Evolutionary conservation across 495 filamentous ascomycete genomes (phyloP).

Genomic region (Annulohypoxylon stygium): DNA sequence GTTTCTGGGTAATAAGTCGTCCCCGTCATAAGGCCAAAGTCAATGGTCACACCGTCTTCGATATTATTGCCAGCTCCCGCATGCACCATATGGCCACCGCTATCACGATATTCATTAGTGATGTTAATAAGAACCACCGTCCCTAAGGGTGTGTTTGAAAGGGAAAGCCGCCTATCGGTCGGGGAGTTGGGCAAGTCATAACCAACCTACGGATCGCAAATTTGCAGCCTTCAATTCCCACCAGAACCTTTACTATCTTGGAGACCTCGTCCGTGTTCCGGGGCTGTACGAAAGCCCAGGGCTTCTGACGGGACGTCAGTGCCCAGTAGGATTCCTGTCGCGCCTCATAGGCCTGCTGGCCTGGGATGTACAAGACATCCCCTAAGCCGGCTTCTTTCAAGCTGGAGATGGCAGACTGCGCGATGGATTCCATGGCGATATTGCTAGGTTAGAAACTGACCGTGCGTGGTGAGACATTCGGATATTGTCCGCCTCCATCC

Average conservation of each 20-base stretch:
- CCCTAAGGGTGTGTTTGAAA: not conserved
- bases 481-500: not conserved
- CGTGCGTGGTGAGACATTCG: not conserved
- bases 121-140: not conserved
- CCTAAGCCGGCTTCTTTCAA: constrained; percentile 21
- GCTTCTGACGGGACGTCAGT: constrained; percentile 49
- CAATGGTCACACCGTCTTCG: constrained; percentile 68
- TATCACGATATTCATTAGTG: constrained; percentile 39
- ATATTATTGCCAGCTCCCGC: constrained; percentile 62
- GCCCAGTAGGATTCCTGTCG: constrained; percentile 57
- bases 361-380: constrained; percentile 24
- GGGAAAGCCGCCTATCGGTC: not conserved
- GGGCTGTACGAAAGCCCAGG: constrained; percentile 55
- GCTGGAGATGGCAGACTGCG: constrained; percentile 24
- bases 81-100: constrained; percentile 66
- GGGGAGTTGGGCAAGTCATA: not conserved
- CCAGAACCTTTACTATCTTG: constrained; percentile 46
- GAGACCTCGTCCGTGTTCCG: constrained; percentile 53
- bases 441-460: not conserved
- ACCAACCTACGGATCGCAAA: constrained; percentile 39
- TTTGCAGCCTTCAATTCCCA: constrained; percentile 37
- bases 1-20: constrained; percentile 54
- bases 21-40: constrained; percentile 62
- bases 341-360: constrained; percentile 22
- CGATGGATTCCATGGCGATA: constrained; percentile 14